phyloP scores from a whole-genome alignment of 306 rosid genomes.

The Lagenaria siceraria region DNA sequence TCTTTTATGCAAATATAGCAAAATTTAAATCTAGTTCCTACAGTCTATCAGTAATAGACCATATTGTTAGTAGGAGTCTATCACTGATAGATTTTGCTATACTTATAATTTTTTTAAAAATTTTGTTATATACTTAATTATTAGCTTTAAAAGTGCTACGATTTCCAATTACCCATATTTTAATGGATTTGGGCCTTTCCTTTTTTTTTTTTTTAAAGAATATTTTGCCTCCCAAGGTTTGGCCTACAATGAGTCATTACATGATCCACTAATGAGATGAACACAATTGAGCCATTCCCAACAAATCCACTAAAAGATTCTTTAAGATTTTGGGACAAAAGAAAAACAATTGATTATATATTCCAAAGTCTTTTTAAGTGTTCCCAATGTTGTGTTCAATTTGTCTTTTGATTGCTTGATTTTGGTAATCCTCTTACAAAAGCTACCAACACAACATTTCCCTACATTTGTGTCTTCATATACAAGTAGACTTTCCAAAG shows the following conservation, averaged over 20 bases:
- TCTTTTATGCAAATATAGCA: no score
- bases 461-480: not conserved
- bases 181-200: not conserved
- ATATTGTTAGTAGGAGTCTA: no score
- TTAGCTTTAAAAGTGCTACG: no score
- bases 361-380: no score
- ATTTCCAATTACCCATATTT: no score
- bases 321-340: not conserved
- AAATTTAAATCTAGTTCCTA: no score
- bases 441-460: not conserved
- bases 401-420: not conserved
- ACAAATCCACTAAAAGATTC: not conserved
- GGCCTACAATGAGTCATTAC: not conserved
- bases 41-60: no score
- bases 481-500: not conserved
- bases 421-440: not conserved
- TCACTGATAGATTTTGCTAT: no score
- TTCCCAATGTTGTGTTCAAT: not conserved
- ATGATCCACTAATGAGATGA: not conserved
- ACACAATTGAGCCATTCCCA: not conserved
- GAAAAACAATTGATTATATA: not conserved
- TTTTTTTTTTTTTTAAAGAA: not conserved
- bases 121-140: no score
- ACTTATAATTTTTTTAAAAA: no score
- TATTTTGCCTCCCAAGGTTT: not conserved